Conservation (phyloP, 306 rosid species). For the Myrica gale region DNA sequence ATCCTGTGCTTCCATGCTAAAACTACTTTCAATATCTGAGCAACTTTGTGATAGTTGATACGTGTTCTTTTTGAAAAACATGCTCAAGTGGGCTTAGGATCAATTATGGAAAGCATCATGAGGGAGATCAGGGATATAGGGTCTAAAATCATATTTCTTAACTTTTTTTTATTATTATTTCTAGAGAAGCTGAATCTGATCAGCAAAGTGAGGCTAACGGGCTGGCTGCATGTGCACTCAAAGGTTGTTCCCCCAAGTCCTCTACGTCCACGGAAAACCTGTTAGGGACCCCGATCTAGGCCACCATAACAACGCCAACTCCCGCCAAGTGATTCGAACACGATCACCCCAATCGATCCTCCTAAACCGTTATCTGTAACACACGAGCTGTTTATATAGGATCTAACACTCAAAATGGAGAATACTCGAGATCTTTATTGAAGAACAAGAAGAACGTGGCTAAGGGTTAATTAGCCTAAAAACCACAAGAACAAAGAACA, state of each 20-base stretch:
- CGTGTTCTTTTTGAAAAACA: not conserved
- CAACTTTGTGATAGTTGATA: not conserved
- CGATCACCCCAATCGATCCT: too few species aligned
- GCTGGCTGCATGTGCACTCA: constrained; percentile 30
- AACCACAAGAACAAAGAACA: too few species aligned
- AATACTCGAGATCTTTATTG: too few species aligned
- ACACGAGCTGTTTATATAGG: too few species aligned
- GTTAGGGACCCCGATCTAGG: too few species aligned
- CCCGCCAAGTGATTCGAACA: too few species aligned
- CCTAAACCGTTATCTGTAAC: too few species aligned
- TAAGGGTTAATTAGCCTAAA: too few species aligned
- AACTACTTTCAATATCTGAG: too few species aligned
- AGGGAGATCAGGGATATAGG: not conserved
- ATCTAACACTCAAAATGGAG: too few species aligned
- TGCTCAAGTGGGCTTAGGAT: not conserved
- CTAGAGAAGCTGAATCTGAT: constrained; percentile 55
- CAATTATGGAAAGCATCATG: not conserved
- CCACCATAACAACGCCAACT: too few species aligned
- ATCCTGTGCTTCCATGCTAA: not conserved
- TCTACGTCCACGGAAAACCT: constrained; percentile 38
- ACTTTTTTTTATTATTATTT: constrained; percentile 23
- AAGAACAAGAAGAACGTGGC: too few species aligned
- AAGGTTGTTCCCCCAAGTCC: constrained; percentile 50
- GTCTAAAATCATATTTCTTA: constrained; percentile 14
- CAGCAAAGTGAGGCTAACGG: constrained; percentile 42